Conservation (phyloP, 148 eudicot species). For the Chenopodium berlandieri region DNA sequence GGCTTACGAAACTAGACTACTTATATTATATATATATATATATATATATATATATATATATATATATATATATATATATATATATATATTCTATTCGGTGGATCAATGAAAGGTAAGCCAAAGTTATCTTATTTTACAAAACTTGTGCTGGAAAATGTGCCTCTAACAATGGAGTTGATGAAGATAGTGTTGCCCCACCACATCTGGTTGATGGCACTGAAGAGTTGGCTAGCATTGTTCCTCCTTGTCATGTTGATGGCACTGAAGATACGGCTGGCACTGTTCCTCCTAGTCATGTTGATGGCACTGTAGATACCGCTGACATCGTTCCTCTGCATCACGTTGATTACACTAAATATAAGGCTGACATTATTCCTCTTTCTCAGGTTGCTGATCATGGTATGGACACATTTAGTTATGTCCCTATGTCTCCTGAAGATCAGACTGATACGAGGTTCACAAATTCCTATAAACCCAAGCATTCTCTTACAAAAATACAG, state of each 20-base stretch:
- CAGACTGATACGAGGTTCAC: slow-evolving; percentile 36
- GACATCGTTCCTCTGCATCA: slow-evolving; percentile 19
- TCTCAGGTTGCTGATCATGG: slow-evolving; percentile 19
- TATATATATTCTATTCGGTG: too few relatives aligned
- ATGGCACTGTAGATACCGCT: slow-evolving; percentile 28
- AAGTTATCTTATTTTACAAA: not conserved
- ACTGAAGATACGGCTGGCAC: slow-evolving; percentile 19
- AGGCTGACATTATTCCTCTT: slow-evolving; percentile 22
- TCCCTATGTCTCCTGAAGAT: slow-evolving; percentile 52
- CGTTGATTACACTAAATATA: slow-evolving; percentile 27
- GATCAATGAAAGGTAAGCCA: too few relatives aligned
- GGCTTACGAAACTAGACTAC: too few relatives aligned
- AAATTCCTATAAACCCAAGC: slow-evolving; percentile 38
- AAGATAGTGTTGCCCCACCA: slow-evolving; percentile 29
- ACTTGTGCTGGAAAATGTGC: slow-evolving; percentile 32
- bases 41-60: too few relatives aligned
- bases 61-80: too few relatives aligned
- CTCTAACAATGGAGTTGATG: slow-evolving; percentile 35
- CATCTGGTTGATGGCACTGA: slow-evolving; percentile 23
- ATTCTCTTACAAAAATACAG: slow-evolving; percentile 54
- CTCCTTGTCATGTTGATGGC: slow-evolving; percentile 24
- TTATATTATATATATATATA: too few relatives aligned
- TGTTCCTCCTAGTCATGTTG: slow-evolving; percentile 6
- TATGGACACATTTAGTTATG: slow-evolving; percentile 29
- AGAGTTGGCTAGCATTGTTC: slow-evolving; percentile 27